phyloP scores from a whole-genome alignment of 2,329 filamentous ascomycete genomes.

The Aspergillus brasiliensis region DNA sequence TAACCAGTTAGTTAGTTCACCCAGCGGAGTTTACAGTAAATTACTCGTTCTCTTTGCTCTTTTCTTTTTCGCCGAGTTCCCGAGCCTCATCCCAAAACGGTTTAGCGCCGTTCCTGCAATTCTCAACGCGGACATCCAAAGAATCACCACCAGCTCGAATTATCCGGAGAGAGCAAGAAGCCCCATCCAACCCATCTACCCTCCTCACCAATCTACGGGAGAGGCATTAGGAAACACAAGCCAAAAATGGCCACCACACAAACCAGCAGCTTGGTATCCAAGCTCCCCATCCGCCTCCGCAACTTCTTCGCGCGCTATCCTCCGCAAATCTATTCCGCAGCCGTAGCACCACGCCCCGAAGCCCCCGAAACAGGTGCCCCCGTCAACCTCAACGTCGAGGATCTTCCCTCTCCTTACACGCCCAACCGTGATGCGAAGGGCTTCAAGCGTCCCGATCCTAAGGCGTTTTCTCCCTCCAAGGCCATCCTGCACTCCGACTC shows the following conservation, averaged over 20 bases:
- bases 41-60: not conserved
- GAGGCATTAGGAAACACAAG: no score
- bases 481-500: slow-evolving; percentile 45
- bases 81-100: slow-evolving; percentile 19
- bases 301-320: slow-evolving; percentile 91
- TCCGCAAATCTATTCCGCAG: slow-evolving; percentile 57
- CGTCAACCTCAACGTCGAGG: slow-evolving; percentile 1
- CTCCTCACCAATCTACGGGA: no score
- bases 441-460: slow-evolving; percentile 35
- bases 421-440: slow-evolving; percentile 47
- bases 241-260: slow-evolving; percentile 22
- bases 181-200: not conserved
- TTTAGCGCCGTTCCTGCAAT: slow-evolving; percentile 20
- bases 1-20: no score
- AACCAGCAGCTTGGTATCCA: slow-evolving; percentile 24
- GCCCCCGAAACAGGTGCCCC: slow-evolving; percentile 18
- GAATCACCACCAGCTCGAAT: not conserved
- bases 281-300: slow-evolving; percentile 73
- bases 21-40: no score
- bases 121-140: not conserved
- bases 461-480: slow-evolving; percentile 33
- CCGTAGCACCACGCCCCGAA: slow-evolving; percentile 32
- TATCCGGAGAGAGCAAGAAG: not conserved
- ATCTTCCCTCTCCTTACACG: slow-evolving; percentile 43
- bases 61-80: slow-evolving; percentile 5